phyloP scores from a whole-genome alignment of 805 yeast species.

The Teunomyces panamensis region DNA sequence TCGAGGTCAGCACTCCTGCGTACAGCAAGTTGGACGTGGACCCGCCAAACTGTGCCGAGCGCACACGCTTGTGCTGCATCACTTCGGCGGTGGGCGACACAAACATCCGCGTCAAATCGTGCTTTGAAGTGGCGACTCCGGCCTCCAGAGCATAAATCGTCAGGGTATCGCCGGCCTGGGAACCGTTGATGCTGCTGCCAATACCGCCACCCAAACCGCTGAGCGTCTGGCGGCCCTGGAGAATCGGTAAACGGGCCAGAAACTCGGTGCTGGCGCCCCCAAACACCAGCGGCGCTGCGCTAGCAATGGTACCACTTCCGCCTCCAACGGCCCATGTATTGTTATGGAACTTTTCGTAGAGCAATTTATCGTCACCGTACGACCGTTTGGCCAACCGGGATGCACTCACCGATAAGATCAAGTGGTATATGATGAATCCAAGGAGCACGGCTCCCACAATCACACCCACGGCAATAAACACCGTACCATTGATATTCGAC shows the following conservation, averaged over 20 bases:
- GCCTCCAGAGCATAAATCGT: slow-evolving; percentile 31
- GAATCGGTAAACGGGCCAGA: slow-evolving; percentile 35
- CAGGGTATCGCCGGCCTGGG: slow-evolving; percentile 31
- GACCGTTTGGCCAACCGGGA: slow-evolving; percentile 50
- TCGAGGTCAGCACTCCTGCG: slow-evolving; percentile 14
- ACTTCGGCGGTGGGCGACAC: slow-evolving; percentile 81
- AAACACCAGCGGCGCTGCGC: slow-evolving; percentile 15
- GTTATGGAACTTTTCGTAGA: slow-evolving; percentile 33
- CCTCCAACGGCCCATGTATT: slow-evolving; percentile 26
- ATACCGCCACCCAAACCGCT: slow-evolving; percentile 14
- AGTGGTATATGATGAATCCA: slow-evolving; percentile 51
- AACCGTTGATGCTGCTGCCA: slow-evolving; percentile 12
- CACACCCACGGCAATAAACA: slow-evolving; percentile 78
- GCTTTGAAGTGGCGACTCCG: slow-evolving; percentile 30
- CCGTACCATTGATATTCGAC: slow-evolving; percentile 66
- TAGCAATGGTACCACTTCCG: background rate
- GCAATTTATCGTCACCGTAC: slow-evolving; percentile 27
- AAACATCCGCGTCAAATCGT: slow-evolving; percentile 53
- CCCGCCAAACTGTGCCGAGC: slow-evolving; percentile 20
- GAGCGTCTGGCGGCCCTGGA: slow-evolving; percentile 22
- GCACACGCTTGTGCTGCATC: slow-evolving; percentile 45
- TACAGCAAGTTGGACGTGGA: slow-evolving; percentile 12
- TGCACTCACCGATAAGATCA: slow-evolving; percentile 46
- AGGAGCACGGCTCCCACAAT: slow-evolving; percentile 59
- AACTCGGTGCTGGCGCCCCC: slow-evolving; percentile 13